A percentile compares a stretch with the other conserved stretches of the same genome.
These are phyloP conservation scores for Dictyophora rubrovolvata DNA, from an alignment of 768 basidiomycete species.

Conservation along the genomic window DNA sequence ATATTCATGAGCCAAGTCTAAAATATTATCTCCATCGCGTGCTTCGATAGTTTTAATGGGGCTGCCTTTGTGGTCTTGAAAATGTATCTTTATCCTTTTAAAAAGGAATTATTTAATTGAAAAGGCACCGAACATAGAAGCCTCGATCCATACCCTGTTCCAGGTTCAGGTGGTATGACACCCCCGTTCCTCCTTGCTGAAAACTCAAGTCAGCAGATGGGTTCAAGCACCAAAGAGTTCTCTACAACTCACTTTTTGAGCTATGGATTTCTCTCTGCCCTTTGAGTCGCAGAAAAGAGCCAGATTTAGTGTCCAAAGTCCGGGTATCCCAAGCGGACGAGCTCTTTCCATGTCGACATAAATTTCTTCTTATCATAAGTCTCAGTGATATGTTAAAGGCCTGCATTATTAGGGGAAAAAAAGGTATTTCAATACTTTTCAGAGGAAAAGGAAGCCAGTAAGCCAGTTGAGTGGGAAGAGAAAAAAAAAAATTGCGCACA, in stretches of 20 bases:
- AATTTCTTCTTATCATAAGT: not conserved
- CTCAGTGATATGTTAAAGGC: not conserved
- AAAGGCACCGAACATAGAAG: too few relatives aligned
- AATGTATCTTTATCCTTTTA: conserved; percentile 81
- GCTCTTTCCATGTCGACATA: not conserved
- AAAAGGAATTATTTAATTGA: not conserved
- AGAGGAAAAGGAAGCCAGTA: too few relatives aligned
- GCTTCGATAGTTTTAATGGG: conserved; percentile 83
- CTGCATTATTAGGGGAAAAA: not conserved
- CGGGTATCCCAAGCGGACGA: not conserved
- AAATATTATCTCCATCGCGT: conserved; percentile 87
- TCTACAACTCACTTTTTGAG: not conserved
- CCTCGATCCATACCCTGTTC: conserved; percentile 46
- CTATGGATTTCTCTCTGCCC: not conserved
- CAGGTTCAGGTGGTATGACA: conserved; percentile 51
- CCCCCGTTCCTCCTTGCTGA: conserved; percentile 34
- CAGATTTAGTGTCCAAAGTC: not conserved
- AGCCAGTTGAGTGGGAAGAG: too few relatives aligned
- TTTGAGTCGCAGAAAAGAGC: not conserved
- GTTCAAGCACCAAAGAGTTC: not conserved
- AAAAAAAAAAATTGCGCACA: too few relatives aligned
- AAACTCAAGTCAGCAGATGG: not conserved
- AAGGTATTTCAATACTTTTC: too few relatives aligned
- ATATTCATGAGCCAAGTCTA: conserved; percentile 87
- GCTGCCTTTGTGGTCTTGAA: conserved; percentile 79